Evolutionary conservation across 1,284 basidiomycete species (phyloP), one percentile per base, ranked within the genome.

Genomic region (Malassezia cuniculi): DNA sequence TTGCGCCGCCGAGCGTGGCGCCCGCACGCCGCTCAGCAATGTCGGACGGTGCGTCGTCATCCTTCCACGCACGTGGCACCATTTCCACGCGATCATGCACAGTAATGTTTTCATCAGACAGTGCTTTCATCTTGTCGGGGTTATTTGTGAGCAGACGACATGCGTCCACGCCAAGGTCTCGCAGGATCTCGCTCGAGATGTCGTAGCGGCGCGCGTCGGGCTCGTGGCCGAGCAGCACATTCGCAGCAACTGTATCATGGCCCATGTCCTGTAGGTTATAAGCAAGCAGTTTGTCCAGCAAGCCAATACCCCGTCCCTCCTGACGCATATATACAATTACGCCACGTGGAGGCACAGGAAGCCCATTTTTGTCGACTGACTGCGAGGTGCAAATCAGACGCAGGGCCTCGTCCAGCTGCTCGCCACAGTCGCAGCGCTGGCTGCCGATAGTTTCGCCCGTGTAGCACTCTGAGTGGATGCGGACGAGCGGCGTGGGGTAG

Each of bases 221-320:
- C 41, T 79, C 75, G 68, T 94, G 85, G 2, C 93, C 93, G 17
- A 99, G 78, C 74, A 95, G 76, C 29, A 97, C 72, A 69, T 99
- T 99, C 29, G 93, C 93, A 6, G 83, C 81, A 53, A 99, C 93
- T 3, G 93, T 99, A 70, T 97, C 93, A 64, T 95, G 85, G 0
- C 93, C 93, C 39, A 99, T 74, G 66, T 99, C 93, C 68, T 97
- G 93, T 20, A 97, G 73, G 64, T 99, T 99, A 73, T 99, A 99
- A 9, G 93, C 93, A 34, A 85, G 78, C 44, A 99, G 83, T 69
- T 99, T 99, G 47, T 87, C 87, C 25, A 95, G 71, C 4, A 99
- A 72, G 0, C 93, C 93, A 52, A 99, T 99, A 2, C 93, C 93
- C 14, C 93, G 79, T n/a, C 93, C 93, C 69, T 99, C 93, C 69